phyloP scores from a whole-genome alignment of 1,139 yeast species.

The Yamadazyma siamensis region DNA sequence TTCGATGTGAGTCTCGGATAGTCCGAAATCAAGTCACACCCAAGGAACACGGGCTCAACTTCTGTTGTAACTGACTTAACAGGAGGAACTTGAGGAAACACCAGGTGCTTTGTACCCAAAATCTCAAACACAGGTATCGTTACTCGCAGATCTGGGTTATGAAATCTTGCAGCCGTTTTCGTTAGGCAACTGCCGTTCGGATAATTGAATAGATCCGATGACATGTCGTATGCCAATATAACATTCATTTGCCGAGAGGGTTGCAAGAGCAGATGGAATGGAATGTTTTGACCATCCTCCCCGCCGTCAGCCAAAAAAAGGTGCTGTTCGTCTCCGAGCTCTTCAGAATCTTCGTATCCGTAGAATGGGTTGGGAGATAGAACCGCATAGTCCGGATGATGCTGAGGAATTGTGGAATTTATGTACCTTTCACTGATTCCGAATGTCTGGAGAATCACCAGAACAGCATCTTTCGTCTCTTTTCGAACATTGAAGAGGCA shows the following conservation, averaged over 20 bases:
- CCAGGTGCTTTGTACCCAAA: not conserved
- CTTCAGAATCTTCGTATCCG: constrained; percentile 18
- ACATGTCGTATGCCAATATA: constrained; percentile 35
- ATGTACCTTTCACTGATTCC: constrained; percentile 35
- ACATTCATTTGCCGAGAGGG: constrained; percentile 29
- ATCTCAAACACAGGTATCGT: constrained; percentile 17
- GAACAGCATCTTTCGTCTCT: constrained; percentile 39
- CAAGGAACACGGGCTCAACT: constrained; percentile 48
- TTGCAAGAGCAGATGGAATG: constrained; percentile 36
- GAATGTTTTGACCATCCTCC: constrained; percentile 43
- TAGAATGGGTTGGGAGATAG: constrained; percentile 76
- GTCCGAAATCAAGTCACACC: constrained; percentile 45
- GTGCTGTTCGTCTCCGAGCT: constrained; percentile 16
- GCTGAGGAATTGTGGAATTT: constrained; percentile 20
- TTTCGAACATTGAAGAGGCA: constrained; percentile 34
- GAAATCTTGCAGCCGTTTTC: constrained; percentile 18
- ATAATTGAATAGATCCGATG: constrained; percentile 34
- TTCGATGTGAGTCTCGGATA: constrained; percentile 17
- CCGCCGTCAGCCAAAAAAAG: constrained; percentile 43
- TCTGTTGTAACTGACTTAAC: constrained; percentile 1
- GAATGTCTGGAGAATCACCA: constrained; percentile 43
- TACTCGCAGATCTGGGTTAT: constrained; percentile 13
- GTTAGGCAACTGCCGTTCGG: constrained; percentile 37
- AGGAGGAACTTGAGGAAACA: constrained; percentile 8
- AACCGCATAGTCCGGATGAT: constrained; percentile 65